phyloP scores from a whole-genome alignment of 2,329 filamentous ascomycete genomes.

The Claviceps quebecensis region DNA sequence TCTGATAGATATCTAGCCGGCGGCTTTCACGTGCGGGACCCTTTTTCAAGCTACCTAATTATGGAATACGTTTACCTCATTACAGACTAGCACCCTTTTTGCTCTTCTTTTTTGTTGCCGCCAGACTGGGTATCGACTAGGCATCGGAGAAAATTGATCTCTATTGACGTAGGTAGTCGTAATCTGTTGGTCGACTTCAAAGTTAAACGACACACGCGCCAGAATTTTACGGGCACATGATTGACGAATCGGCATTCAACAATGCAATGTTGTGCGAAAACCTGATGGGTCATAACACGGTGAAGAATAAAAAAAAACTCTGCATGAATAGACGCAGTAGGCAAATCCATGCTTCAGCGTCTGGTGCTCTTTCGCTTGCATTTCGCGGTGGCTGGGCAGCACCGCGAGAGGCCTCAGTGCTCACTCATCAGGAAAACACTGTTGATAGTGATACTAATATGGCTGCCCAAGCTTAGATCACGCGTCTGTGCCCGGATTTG shows the following conservation, averaged over 20 bases:
- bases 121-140: no score
- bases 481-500: not conserved
- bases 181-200: no score
- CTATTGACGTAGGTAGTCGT: no score
- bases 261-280: no score
- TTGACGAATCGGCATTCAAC: no score
- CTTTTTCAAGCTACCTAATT: no score
- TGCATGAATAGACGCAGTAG: not conserved
- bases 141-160: no score
- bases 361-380: not conserved
- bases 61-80: no score
- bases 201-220: no score
- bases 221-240: no score
- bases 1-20: not conserved
- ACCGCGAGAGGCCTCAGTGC: not conserved
- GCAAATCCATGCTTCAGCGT: not conserved
- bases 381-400: not conserved
- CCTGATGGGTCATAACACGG: not conserved
- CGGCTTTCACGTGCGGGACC: not conserved
- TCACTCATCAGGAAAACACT: not conserved
- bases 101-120: no score
- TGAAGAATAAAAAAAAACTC: not conserved
- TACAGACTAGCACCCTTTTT: no score
- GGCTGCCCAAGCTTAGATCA: constrained; percentile 3
- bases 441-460: not conserved